phyloP scores from a whole-genome alignment of 441 rosid genomes.

The Geranium incanum region DNA sequence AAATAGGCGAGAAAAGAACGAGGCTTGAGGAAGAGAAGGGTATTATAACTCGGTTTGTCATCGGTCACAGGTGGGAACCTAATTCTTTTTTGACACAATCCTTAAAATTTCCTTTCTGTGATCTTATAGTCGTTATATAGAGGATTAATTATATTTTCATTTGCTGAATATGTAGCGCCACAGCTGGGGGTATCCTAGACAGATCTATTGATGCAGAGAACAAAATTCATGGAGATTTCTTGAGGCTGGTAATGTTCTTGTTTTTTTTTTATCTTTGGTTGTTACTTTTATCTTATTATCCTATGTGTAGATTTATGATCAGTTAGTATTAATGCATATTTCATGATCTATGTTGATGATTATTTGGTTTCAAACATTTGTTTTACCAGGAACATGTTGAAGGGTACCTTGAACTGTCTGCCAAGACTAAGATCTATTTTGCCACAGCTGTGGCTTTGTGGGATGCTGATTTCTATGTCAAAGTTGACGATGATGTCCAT shows the following conservation, averaged over 20 bases:
- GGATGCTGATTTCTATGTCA: conserved; percentile 96
- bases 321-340: neutral
- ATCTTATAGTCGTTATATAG: neutral
- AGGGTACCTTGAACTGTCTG: conserved; percentile 93
- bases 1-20: conserved; percentile 73
- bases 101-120: neutral
- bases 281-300: neutral
- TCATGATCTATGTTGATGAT: neutral
- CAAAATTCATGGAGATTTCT: conserved; percentile 1
- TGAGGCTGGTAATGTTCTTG: conserved; percentile 6
- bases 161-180: conserved; percentile 1
- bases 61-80: conserved; percentile 69
- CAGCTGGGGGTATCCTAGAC: conserved; percentile 8
- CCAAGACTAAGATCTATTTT: conserved; percentile 86
- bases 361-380: conserved; percentile 8
- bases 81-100: conserved; percentile 1
- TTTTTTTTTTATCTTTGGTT: neutral
- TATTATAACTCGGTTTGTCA: conserved; percentile 74
- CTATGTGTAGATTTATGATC: neutral
- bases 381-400: conserved; percentile 76
- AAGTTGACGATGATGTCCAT: conserved; percentile 97
- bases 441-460: conserved; percentile 76
- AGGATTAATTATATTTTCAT: neutral
- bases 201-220: conserved; percentile 6
- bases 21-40: conserved; percentile 92